Base-by-base conservation (phyloP, 352 stramenopile species). In the Peronosclerospora sorghi region DNA sequence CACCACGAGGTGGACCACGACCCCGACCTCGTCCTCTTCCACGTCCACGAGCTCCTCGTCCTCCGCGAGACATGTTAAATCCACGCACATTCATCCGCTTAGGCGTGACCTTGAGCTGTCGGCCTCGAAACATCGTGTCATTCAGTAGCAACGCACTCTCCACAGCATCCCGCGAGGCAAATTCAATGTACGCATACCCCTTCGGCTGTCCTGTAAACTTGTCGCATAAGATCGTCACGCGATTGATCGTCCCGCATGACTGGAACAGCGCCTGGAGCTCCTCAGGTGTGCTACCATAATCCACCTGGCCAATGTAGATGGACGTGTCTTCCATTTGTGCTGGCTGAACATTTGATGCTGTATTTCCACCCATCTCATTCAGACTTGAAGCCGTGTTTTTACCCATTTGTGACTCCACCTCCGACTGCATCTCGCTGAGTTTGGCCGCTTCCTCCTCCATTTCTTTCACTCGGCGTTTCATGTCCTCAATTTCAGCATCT, bases 151-250 rank as follows among this genome's bases (percentile, higher is more conserved):
- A 41, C 1, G 87, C 88, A 41, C 83, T 91, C 49, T 96, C 81
- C 27, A 94, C 84, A 4, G 76, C 67, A 32, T 94, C 80, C 14
- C 72, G 81, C 4, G 87, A 85, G 12, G 75, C 72, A 41, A 97
- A 97, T 57, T 97, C 88, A 43, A 97, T 92, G 73, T 97, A 97
- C 36, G 89, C 89, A 51, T 91, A 97, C 41, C 94, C 84, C 83
- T 97, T 96, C 2, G 90, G 86, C 45, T 94, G 82, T 28, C 94
- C 91, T 14, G 95, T 97, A 54, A 95, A 96, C 66, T 98, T 98
- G 70, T 98, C 93, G 60, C 92, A 98, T 15, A 98, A 70, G 54
- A 98, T 98, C 13, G 95, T 98, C 9, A 98, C 87, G 41, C 95
- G 82, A 59, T 98, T 97, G 36, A 98, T 96, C 17, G 82, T 96